These are phyloP conservation scores for Amanita thiersii DNA, from an alignment of 768 basidiomycete species.

Conservation along the genomic window DNA sequence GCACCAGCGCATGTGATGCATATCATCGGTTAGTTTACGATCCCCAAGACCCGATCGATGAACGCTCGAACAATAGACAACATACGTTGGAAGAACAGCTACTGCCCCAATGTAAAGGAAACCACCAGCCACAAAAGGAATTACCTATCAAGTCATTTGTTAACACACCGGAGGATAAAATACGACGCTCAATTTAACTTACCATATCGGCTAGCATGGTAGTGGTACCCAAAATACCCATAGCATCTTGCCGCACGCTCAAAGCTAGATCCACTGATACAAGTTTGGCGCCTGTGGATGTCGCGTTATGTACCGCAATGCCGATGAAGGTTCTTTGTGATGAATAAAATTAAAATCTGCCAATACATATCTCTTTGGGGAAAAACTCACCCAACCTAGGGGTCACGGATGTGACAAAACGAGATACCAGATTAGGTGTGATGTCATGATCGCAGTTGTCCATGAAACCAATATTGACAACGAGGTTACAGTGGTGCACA, in stretches of 20 bases:
- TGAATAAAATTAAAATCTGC: neutral
- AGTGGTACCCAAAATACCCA: slow-evolving; percentile 80
- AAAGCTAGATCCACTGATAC: slow-evolving; percentile 58
- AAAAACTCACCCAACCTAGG: slow-evolving; percentile 32
- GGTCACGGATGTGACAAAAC: slow-evolving; percentile 4
- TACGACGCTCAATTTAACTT: slow-evolving; percentile 23
- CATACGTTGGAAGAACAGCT: slow-evolving; percentile 85
- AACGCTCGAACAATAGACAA: slow-evolving; percentile 13
- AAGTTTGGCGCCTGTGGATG: slow-evolving; percentile 37
- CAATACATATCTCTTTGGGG: slow-evolving; percentile 6
- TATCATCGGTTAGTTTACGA: no score
- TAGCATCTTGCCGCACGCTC: slow-evolving; percentile 67
- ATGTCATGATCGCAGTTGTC: slow-evolving; percentile 3
- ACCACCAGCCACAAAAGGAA: slow-evolving; percentile 85
- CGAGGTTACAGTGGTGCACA: no score
- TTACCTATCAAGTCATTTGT: slow-evolving; percentile 44
- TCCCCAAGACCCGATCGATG: no score
- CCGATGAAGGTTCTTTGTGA: slow-evolving; percentile 71
- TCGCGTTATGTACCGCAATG: slow-evolving; percentile 73
- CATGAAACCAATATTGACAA: slow-evolving; percentile 9
- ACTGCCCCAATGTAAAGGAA: slow-evolving; percentile 94
- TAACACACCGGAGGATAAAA: slow-evolving; percentile 7
- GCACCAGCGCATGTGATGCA: slow-evolving; percentile 1
- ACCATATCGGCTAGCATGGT: slow-evolving; percentile 75
- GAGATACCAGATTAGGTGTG: slow-evolving; percentile 4